Evolutionary conservation across 352 stramenopile genomes (phyloP), one percentile per base, ranked within the genome.

Genomic region (Globisporangium splendens): DNA sequence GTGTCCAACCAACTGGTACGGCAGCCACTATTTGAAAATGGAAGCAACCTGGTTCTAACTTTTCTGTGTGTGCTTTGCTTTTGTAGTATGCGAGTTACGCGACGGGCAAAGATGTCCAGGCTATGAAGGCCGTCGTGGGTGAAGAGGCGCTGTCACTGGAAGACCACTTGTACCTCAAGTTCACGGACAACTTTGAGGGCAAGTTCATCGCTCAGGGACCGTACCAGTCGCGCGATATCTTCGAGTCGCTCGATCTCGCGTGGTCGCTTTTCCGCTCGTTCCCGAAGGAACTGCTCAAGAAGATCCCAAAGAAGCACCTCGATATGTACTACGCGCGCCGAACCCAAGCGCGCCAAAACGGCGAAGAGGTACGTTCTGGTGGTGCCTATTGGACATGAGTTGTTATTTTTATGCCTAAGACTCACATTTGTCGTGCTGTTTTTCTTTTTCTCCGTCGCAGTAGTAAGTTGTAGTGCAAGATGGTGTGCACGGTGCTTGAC

Each of bases 81-180:
- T 39, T 42, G 43, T 49, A 89, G 82, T 94, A 93, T 69, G 83
- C 83, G 33, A 92, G 83, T 79, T 94, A 94, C 59, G 81, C 83
- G 43, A 91, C 83, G 8, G 83, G 83, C 59, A 99, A 99, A 89
- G 97, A 99, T 82, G 97, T 99, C 43, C 89, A 99, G 79, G 97
- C 97, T 60, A 99, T 99, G 97, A 99, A 99, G 86, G 97, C 97
- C 51, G 97, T 99, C 69, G 97, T 99, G 51, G 97, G 97, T 77
- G 97, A 99, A 79, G 97, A 99, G 81, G 97, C 97, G 22, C 84
- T 99, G 48, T 98, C 95, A 52, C 93, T 98, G 66, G 97, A 99
- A 80, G 97, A 99, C 84, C 96, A 99, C 72, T 76, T 99, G 49
- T 99, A 99, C 87, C 82, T 99, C 24, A 98, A 98, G 77, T 99